Percentiles rank a stretch among this genome's conserved stretches.
These are phyloP conservation scores for Neckera pumila DNA, from an alignment of 225 moss, liverwort and hornwort species.

Conservation along the genomic window DNA sequence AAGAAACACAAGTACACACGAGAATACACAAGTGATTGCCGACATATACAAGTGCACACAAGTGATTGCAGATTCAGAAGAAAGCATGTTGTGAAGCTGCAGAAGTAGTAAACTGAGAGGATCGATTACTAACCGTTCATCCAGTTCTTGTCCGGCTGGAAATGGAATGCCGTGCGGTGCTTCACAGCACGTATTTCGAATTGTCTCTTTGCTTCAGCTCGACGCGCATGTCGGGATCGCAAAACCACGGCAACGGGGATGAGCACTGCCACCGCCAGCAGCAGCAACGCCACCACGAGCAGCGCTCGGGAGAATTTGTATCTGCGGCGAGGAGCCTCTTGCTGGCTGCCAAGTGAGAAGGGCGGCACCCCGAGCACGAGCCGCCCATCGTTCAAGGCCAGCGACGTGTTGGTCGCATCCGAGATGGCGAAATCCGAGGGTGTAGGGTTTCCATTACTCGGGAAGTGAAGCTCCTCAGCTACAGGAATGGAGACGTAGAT, in stretches of 20 bases:
- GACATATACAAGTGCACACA: background rate
- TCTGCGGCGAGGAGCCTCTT: background rate
- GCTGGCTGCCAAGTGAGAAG: background rate
- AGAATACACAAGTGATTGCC: background rate
- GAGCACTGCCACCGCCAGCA: background rate
- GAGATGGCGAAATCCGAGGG: background rate
- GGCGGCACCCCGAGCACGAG: constrained; percentile 7
- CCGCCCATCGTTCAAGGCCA: constrained; percentile 5
- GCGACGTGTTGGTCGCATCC: background rate
- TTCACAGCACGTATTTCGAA: constrained; percentile 25
- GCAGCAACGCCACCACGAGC: background rate
- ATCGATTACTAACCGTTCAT: constrained; percentile 32
- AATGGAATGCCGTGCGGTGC: constrained; percentile 51
- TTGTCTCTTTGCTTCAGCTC: background rate
- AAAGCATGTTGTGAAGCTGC: background rate
- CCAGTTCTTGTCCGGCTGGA: constrained; percentile 56
- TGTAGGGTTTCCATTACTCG: constrained; percentile 2
- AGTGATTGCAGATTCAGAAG: background rate
- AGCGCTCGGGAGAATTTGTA: background rate
- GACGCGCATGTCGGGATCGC: constrained; percentile 2
- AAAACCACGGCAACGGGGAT: constrained; percentile 2
- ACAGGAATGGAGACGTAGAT: constrained; percentile 21
- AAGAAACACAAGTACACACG: background rate
- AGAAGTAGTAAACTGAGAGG: background rate
- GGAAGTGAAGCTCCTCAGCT: background rate